These are phyloP conservation scores for Suhomyces wounanorum DNA, from an alignment of 1,139 yeast species.

Conservation along the genomic window DNA sequence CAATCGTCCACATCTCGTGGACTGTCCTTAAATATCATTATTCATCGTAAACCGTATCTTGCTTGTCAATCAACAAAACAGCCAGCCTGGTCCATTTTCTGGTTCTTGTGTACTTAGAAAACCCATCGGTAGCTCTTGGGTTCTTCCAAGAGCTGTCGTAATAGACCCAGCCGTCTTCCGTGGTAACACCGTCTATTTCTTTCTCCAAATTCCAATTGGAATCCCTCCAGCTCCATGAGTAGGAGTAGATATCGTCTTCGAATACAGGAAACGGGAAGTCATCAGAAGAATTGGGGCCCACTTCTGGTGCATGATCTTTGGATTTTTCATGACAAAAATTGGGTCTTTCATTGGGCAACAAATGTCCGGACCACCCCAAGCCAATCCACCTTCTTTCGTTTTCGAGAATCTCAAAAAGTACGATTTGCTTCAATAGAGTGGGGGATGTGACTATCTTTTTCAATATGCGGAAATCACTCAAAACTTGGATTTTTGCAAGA, in stretches of 20 bases:
- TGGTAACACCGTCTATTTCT: slow-evolving; percentile 34
- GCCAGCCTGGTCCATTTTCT: slow-evolving; percentile 55
- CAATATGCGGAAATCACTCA: slow-evolving; percentile 44
- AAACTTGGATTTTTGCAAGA: slow-evolving; percentile 21
- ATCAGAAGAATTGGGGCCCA: slow-evolving; percentile 19
- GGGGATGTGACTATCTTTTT: slow-evolving; percentile 44
- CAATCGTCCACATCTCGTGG: neutral
- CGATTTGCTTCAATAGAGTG: slow-evolving; percentile 46
- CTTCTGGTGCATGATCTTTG: slow-evolving; percentile 36
- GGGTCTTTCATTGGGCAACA: slow-evolving; percentile 55
- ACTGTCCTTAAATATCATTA: neutral
- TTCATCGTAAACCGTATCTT: slow-evolving; percentile 29
- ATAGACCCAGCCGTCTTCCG: slow-evolving; percentile 54
- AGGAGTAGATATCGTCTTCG: slow-evolving; percentile 41
- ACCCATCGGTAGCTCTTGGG: slow-evolving; percentile 44
- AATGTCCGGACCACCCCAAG: slow-evolving; percentile 55
- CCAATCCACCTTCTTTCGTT: slow-evolving; percentile 66
- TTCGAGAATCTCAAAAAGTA: slow-evolving; percentile 54
- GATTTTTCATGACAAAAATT: slow-evolving; percentile 49
- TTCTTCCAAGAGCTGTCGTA: slow-evolving; percentile 55
- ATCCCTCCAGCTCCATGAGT: slow-evolving; percentile 61
- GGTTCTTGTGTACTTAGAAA: slow-evolving; percentile 52
- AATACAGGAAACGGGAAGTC: slow-evolving; percentile 52
- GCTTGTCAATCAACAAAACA: slow-evolving; percentile 45
- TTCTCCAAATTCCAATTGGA: slow-evolving; percentile 49